Conservation (phyloP, 805 yeast species). For the Priceomyces carsonii region DNA sequence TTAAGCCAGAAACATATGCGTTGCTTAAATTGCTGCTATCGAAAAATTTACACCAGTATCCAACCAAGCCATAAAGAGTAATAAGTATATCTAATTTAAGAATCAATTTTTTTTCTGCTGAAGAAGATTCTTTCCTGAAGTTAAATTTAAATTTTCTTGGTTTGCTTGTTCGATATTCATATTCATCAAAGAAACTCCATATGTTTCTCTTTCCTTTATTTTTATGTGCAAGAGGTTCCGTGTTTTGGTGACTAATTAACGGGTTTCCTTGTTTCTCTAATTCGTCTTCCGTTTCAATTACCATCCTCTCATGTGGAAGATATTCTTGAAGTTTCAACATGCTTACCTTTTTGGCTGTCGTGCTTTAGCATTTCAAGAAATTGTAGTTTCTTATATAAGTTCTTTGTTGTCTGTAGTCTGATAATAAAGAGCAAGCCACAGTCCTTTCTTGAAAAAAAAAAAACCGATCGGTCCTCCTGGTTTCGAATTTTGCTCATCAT, state of each 20-base stretch:
- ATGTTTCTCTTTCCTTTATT: constrained; percentile 35
- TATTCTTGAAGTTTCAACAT: neutral
- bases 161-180: constrained; percentile 51
- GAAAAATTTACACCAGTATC: constrained; percentile 68
- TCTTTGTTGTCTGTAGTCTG: no score
- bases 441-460: no score
- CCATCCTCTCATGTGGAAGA: constrained; percentile 2
- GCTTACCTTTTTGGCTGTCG: no score
- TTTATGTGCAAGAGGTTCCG: no score
- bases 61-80: constrained; percentile 33
- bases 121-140: constrained; percentile 48
- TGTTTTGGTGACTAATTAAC: neutral
- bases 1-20: constrained; percentile 68
- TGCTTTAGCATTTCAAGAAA: no score
- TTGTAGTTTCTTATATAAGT: no score
- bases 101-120: constrained; percentile 28
- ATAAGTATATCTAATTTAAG: constrained; percentile 32
- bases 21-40: constrained; percentile 62
- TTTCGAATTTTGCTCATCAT: no score
- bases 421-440: no score
- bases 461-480: no score
- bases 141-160: constrained; percentile 29
- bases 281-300: constrained; percentile 2
- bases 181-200: constrained; percentile 52
- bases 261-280: neutral